phyloP scores from a whole-genome alignment of 2,329 filamentous ascomycete genomes.

The Grosmannia clavigera region DNA sequence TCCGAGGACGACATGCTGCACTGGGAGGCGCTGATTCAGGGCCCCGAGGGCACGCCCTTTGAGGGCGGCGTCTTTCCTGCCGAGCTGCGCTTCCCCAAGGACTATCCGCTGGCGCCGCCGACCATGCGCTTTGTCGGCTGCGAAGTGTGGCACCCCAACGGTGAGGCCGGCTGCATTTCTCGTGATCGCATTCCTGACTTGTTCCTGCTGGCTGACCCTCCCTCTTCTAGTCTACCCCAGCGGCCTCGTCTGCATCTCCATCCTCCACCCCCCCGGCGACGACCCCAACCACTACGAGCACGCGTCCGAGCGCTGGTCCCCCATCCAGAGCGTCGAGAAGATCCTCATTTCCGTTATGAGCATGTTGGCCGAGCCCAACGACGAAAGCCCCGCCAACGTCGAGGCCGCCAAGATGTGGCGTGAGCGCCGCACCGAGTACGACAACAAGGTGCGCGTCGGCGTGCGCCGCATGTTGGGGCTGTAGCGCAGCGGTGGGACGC shows the following conservation, averaged over 20 bases:
- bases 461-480: slow-evolving; percentile 70
- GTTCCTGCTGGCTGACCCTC: too few relatives aligned
- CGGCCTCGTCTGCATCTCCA: slow-evolving; percentile 94
- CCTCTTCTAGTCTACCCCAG: slow-evolving; percentile 63
- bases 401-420: slow-evolving; percentile 96
- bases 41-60: slow-evolving; percentile 89
- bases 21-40: slow-evolving; percentile 95
- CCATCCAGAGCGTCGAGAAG: slow-evolving; percentile 95
- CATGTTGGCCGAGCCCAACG: slow-evolving; percentile 95
- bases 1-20: slow-evolving; percentile 89
- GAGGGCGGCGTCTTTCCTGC: slow-evolving; percentile 93
- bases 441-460: slow-evolving; percentile 70
- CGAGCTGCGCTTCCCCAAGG: slow-evolving; percentile 85
- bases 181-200: slow-evolving; percentile 1
- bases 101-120: slow-evolving; percentile 92
- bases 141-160: slow-evolving; percentile 94
- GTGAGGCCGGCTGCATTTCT: slow-evolving; percentile 30
- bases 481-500: slow-evolving; percentile 21
- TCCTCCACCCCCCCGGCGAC: slow-evolving; percentile 89
- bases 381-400: slow-evolving; percentile 91
- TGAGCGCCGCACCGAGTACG: slow-evolving; percentile 71
- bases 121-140: slow-evolving; percentile 83
- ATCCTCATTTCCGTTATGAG: slow-evolving; percentile 96
- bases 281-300: slow-evolving; percentile 98
- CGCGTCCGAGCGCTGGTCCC: slow-evolving; percentile 89